Base-by-base conservation (phyloP, 495 filamentous ascomycete species). In the Hyaloscypha hepaticicola region DNA sequence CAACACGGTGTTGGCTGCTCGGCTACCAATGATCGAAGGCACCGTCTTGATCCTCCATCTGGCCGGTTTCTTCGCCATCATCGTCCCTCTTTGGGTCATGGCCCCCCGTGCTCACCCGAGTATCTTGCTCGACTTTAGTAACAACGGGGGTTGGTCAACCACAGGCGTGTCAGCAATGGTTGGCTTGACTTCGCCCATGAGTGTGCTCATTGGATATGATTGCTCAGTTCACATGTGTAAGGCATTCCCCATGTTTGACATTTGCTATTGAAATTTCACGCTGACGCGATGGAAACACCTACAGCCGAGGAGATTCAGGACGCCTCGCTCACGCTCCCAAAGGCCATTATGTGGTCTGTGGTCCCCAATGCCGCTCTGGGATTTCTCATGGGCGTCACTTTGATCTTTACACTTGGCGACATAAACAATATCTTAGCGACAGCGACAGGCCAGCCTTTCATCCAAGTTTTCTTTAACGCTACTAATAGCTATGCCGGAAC, bases 391-490 rank as follows among this genome's bases (percentile, higher is more conserved):
- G 61, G 80, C 0, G 66, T 85, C 28, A 77, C 79, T 11, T 55
- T 83, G 25, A 68, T 83, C 1, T 85, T 85, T 69, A 78, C 79
- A 66, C 65, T 79, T 3, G 72, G 76, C 9, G 75, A 84, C 67
- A 70, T 84, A 1, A 70, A 74, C 5, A 45, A 63, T 2, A 77
- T 73, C 2, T 65, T 84, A 72, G 78, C 3, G 22, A 55, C 66
- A 22, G 61, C 78, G 0, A 83, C 81, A 9, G 77, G 78, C 33
- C 82, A 81, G 45, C 80, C 82, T 14, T 81, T 86, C 70, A 83
- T 86, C 64, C 68, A 80, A 66, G 79, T 83, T 52, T 80, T 79
- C 69, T 58, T 25, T 7, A 58, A 58, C 78, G 80, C 70, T 72
- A 80, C 64, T 78, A 79, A 19, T 83, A 71, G 69, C 45, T 72